Evolutionary conservation across 805 yeast genomes (phyloP), one percentile per base, ranked within the genome.

Genomic region (Hanseniaspora jakobsenii): DNA sequence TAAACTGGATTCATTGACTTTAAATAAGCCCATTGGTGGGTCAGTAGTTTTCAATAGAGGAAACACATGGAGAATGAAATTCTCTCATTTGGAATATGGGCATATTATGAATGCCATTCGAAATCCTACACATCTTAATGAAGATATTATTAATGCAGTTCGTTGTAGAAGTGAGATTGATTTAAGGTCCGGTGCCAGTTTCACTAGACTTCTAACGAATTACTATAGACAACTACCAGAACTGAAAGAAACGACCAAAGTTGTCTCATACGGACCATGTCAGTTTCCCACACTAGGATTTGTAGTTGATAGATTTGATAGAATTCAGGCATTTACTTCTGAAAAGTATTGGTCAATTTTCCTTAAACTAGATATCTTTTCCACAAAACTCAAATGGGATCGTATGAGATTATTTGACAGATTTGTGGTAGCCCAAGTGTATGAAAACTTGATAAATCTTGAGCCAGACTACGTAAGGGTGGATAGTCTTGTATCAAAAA

Each of bases 211-310:
- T 29, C 66, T 87, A 45, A 81, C 34, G 65, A 74, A 48, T 55
- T 69, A 42, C 64, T 76, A 53, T 64, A 64, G 51, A 50, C 48
- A 49, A 17, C 58, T 51, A 42, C n/a, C 32, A 51, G 59, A 23
- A 28, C 51, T 22, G 13, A 8, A 8, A n/a, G 37, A 34, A 51
- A 10, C 54, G 12, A 48, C 53, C 12, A 50, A 55, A 17, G 50
- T 59, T 9, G 64, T 66, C 4, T 85, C 95, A 1, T 91, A 87
- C 59, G 99, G 99, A 2, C 64, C 81, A 2, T 91, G 99, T 57
- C 99, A 91, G 58, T 91, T 91, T 54, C 99, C 99, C 2, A 89
- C 98, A 0, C 66, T 91, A 41, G 97, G 98, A 3, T 91, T 91
- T 62, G 87, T 91, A 0, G 97, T 91, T 9, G 98, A 91, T 55